Base-by-base conservation (phyloP, 2,329 filamentous ascomycete species). In the Dissoconium aciculare region DNA sequence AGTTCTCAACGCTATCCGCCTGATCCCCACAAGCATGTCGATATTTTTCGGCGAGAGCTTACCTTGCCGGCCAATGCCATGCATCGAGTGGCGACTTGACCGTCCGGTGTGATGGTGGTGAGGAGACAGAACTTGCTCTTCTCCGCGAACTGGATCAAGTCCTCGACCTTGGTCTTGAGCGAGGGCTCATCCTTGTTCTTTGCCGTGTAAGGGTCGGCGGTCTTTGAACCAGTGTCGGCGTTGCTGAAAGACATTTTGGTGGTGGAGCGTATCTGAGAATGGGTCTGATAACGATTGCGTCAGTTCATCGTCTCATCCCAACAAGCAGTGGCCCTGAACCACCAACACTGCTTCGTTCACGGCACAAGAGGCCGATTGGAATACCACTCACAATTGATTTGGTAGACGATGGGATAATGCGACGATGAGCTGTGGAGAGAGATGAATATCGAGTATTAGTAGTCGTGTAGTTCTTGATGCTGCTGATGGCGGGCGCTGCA, bases 61-160 rank as follows among this genome's bases (percentile, higher is more conserved):
- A 84, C 81, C 57, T 78, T 78, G 10, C 71, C 81, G 11, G 81
- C 80, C 10, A 92, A 55, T 4, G 80, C 80, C 84, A 93, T 92
- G 54, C 77, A 82, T 41, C 84, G 67, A n/a, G 78, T 85, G 4
- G 78, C 74, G 10, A 93, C 62, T 29, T 74, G 64, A 9, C 75
- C 76, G 19, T 66, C 62, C 2, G 67, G 62, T 28, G 76, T 73
- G 29, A 74, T 67, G 13, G 84, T 91, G 5, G 83, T 89, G 72
- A 92, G 74, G 77, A 92, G 81, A 55, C 78, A 80, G 52, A 83
- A 91, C 59, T 91, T 92, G 62, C 67, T 69, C 39, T 66, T 64
- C 21, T 69, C 65, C 50, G 81, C 69, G 55, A 92, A 92, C 10
- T 63, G 59, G 45, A 66, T 62, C 23, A 92, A 67, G 36, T 79